Conservation (phyloP, 345 rosid genomes). For the Heritiera littoralis region DNA sequence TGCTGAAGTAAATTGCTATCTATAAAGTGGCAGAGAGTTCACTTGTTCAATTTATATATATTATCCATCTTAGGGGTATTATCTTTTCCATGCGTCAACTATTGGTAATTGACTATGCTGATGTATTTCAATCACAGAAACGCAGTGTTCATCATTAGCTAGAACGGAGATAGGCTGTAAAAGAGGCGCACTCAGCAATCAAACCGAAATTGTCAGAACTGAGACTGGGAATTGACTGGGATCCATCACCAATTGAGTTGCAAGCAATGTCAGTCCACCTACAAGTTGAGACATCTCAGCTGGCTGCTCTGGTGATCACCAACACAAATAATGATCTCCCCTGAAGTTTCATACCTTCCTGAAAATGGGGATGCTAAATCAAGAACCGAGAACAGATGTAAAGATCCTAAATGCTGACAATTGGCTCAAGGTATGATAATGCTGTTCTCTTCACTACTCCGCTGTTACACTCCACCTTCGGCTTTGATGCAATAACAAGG, state of each 20-base stretch:
- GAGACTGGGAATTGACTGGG: constrained; percentile 49
- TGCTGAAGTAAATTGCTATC: constrained; percentile 13
- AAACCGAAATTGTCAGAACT: constrained; percentile 39
- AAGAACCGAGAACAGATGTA: constrained; percentile 34
- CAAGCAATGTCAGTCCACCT: constrained; percentile 37
- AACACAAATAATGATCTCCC: constrained; percentile 34
- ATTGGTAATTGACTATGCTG: constrained; percentile 20
- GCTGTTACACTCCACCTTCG: background rate
- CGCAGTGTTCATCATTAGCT: constrained; percentile 62
- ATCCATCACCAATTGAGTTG: constrained; percentile 48
- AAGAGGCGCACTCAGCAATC: constrained; percentile 42
- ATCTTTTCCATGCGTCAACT: background rate
- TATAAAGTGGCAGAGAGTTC: background rate
- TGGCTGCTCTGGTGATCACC: constrained; percentile 30
- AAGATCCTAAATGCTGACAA: constrained; percentile 19
- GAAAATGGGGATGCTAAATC: constrained; percentile 47
- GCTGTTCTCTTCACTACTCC: constrained; percentile 5
- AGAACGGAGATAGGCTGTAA: constrained; percentile 58
- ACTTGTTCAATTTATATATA: background rate
- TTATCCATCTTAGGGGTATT: background rate
- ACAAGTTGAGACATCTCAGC: constrained; percentile 37
- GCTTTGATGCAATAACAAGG: constrained; percentile 2
- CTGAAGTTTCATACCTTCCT: constrained; percentile 38
- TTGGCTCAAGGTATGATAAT: constrained; percentile 14
- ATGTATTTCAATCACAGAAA: constrained; percentile 52